Evolutionary conservation across 805 yeast species (phyloP), one percentile per base, ranked within the genome.

Genomic region (Cyberlindnera galapagoensis): DNA sequence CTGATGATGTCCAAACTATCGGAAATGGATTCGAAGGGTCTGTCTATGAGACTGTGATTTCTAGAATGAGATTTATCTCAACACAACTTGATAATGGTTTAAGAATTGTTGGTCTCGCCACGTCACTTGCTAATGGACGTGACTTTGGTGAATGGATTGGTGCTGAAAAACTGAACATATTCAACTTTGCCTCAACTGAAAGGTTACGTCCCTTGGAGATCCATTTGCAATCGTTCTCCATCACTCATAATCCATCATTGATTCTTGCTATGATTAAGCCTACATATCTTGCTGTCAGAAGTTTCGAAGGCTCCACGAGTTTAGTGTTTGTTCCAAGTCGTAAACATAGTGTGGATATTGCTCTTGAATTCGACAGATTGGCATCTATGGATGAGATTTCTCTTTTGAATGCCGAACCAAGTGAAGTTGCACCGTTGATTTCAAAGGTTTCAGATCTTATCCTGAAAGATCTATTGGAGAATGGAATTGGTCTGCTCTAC

Each of bases 131-230:
- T 0, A 82, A 79, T 49, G 83, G 81, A 4, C 66, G 74, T 31
- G 95, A 85, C 42, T 57, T 88, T 36, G 90, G 83, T 2, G 84
- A 80, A 33, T 92, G 97, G 96, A 56, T 92, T 18, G 94, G 92
- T 3, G 78, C 81, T 17, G 45, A 67, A 1, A 79, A 75, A 46
- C 60, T 56, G 14, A 65, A 74, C 30, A 65, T 78, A 6, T 85
- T 66, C 61, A 87, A 86, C 47, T 87, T 81, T 51, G 68, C 75
- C 12, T 77, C 94, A 0, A 61, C 61, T 30, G 79, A 76, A 26
- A 63, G 90, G 35, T 59, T 63, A 7, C 51, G 59, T 26, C 75
- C 82, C 4, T 45, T 85, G 10, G 73, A 69, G 34, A 74, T 82
- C 14, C 78, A 67, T 42, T 47, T 82, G 27, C 73, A 69, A 34